phyloP scores from a whole-genome alignment of 2,329 filamentous ascomycete genomes.

The Talaromyces sp. region DNA sequence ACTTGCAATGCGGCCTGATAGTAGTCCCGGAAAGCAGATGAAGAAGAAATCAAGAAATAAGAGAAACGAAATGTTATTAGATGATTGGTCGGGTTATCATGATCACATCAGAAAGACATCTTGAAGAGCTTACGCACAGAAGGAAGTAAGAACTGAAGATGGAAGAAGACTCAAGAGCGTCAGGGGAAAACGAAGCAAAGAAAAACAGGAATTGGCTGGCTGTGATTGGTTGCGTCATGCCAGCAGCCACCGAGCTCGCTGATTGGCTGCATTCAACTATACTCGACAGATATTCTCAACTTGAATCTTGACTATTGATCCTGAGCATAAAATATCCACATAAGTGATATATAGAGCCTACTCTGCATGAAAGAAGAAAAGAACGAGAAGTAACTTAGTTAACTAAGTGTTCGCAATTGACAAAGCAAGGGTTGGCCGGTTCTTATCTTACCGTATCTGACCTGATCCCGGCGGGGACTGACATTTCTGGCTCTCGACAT shows the following conservation, averaged over 20 bases:
- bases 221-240: constrained; percentile 5
- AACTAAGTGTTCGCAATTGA: no score
- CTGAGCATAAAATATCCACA: no score
- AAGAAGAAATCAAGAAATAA: no score
- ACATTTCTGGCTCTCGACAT: background rate
- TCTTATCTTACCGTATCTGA: constrained; percentile 1
- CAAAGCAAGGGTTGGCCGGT: background rate
- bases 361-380: no score
- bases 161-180: background rate
- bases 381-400: background rate
- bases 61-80: background rate
- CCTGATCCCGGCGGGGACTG: background rate
- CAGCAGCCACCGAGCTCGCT: background rate
- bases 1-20: background rate
- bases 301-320: background rate
- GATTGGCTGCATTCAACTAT: background rate
- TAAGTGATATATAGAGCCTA: no score
- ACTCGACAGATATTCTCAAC: no score
- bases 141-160: background rate
- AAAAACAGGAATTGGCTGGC: background rate
- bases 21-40: background rate
- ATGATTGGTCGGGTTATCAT: background rate
- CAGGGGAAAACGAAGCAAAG: background rate
- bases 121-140: background rate
- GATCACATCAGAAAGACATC: background rate